phyloP scores from a whole-genome alignment of 768 basidiomycete species.

The Panellus pusillus region DNA sequence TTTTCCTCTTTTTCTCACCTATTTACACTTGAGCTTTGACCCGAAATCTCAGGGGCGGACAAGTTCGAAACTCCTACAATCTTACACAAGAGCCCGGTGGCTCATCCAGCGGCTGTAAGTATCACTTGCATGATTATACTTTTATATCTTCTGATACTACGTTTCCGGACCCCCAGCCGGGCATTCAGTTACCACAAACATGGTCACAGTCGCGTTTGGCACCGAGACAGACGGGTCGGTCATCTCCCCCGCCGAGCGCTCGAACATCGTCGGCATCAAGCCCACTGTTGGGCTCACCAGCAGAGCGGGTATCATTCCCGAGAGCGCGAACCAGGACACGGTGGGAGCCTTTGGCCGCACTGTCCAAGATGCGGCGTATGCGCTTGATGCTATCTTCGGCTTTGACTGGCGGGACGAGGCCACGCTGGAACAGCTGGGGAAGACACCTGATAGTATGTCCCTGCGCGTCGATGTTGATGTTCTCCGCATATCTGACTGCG shows the following conservation, averaged over 20 bases:
- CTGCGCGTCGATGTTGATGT: not conserved
- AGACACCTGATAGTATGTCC: conserved; percentile 17
- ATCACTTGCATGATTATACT: too few species aligned
- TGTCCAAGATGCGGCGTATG: conserved; percentile 35
- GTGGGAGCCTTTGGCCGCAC: conserved; percentile 39
- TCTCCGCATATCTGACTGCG: not conserved
- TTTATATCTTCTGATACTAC: not conserved
- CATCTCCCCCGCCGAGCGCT: conserved; percentile 35
- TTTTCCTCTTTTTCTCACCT: not conserved
- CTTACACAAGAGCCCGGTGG: conserved; percentile 39
- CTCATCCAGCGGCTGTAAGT: conserved; percentile 34
- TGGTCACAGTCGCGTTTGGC: conserved; percentile 25
- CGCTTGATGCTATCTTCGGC: conserved; percentile 39
- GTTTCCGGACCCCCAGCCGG: conserved; percentile 27
- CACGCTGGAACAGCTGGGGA: conserved; percentile 36
- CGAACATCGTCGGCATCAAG: conserved; percentile 44
- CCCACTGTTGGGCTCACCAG: conserved; percentile 45
- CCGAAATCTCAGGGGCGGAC: conserved; percentile 38
- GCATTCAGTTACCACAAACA: conserved; percentile 31
- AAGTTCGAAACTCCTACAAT: conserved; percentile 37
- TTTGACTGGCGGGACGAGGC: conserved; percentile 36
- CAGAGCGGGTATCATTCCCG: conserved; percentile 41
- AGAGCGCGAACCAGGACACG: conserved; percentile 39
- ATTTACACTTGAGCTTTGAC: not conserved
- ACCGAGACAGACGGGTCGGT: conserved; percentile 37